A percentile compares a stretch with the other conserved stretches of the same genome.
Evolutionary conservation across 225 moss, liverwort and hornwort species (phyloP).

Genomic region (Ulota crispa): DNA sequence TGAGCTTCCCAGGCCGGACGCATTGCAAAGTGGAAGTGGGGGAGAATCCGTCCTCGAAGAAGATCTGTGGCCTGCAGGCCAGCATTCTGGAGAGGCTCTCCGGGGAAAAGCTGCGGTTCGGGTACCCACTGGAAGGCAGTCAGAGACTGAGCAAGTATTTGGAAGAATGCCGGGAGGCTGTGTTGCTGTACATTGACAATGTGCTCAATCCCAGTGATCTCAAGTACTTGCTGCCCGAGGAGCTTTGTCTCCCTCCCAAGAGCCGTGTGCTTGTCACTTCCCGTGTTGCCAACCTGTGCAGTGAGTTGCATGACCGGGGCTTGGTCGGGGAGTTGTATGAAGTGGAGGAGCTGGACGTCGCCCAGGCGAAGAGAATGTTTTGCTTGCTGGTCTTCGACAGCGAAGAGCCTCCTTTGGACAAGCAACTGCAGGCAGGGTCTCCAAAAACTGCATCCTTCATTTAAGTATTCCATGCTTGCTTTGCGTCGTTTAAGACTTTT

Average conservation of each 20-base stretch:
- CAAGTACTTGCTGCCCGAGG: slow-evolving; percentile 51
- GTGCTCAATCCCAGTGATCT: slow-evolving; percentile 44
- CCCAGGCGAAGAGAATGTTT: slow-evolving; percentile 55
- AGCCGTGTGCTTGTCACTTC: slow-evolving; percentile 68
- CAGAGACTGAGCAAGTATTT: slow-evolving; percentile 46
- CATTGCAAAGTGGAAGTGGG: slow-evolving; percentile 74
- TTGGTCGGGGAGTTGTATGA: slow-evolving; percentile 38
- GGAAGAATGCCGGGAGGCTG: slow-evolving; percentile 40
- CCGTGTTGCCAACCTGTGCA: slow-evolving; percentile 48
- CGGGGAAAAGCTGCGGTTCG: slow-evolving; percentile 45
- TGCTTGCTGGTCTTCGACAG: slow-evolving; percentile 54
- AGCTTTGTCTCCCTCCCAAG: slow-evolving; percentile 46
- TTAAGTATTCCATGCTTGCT: neutral
- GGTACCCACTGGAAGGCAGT: slow-evolving; percentile 54
- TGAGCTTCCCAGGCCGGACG: slow-evolving; percentile 49
- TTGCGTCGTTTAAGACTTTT: neutral
- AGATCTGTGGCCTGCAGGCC: slow-evolving; percentile 50
- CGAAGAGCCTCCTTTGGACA: slow-evolving; percentile 30
- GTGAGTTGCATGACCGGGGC: slow-evolving; percentile 42
- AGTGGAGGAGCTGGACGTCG: slow-evolving; percentile 55
- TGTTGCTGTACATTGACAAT: slow-evolving; percentile 66
- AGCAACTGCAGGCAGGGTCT: slow-evolving; percentile 13
- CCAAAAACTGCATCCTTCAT: neutral
- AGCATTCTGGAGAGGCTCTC: slow-evolving; percentile 61
- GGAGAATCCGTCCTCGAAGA: slow-evolving; percentile 46